Evolutionary conservation across 129 eudicot species (phyloP).

Genomic region (Centella asiatica): DNA sequence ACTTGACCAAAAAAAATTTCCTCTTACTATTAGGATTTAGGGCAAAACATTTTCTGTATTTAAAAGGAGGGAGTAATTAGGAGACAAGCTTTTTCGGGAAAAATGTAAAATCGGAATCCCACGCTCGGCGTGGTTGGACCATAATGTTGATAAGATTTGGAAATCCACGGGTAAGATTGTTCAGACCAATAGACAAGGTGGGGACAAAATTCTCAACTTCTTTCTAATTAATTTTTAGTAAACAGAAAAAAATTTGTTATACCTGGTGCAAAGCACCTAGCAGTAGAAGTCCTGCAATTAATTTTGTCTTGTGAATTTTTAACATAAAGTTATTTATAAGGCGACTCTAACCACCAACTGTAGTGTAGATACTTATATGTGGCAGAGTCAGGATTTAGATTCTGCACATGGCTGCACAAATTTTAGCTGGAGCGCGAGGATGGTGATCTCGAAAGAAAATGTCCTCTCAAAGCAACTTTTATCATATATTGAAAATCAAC

Average conservation of each 20-base stretch:
- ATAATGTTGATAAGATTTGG: background rate
- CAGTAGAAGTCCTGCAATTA: no score
- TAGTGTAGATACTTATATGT: no score
- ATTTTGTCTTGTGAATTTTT: no score
- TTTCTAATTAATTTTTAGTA: slow-evolving; percentile 2
- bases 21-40: background rate
- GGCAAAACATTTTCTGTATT: background rate
- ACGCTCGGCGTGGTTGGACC: slow-evolving; percentile 11
- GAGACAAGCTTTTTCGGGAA: background rate
- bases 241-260: background rate
- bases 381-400: no score
- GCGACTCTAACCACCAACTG: no score
- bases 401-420: no score
- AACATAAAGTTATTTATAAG: no score
- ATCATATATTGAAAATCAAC: no score
- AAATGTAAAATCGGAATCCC: background rate
- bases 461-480: no score
- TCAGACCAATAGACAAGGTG: slow-evolving; percentile 9
- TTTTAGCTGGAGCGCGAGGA: no score
- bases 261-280: background rate
- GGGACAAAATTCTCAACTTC: slow-evolving; percentile 7
- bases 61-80: background rate
- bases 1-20: no score
- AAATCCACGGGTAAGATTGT: slow-evolving; percentile 1
- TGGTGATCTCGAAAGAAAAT: no score